phyloP scores from a whole-genome alignment of 345 rosid genomes.

The Bruguiera sexangula region DNA sequence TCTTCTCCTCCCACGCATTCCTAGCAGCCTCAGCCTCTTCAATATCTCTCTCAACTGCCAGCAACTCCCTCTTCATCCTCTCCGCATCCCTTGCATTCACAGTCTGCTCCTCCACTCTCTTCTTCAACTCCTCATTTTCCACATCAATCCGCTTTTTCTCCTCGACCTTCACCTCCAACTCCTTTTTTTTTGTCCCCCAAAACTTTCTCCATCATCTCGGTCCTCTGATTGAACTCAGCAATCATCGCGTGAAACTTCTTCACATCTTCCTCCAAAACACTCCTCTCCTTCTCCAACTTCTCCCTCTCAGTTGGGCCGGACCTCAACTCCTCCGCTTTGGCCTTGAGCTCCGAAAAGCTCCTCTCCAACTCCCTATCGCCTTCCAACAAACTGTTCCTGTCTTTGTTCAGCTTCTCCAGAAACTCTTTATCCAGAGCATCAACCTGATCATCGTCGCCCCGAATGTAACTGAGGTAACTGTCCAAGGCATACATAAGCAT shows the following conservation, averaged over 20 bases:
- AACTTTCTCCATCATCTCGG: conserved; percentile 38
- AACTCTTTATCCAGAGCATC: conserved; percentile 57
- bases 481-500: conserved; percentile 41
- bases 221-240: conserved; percentile 39
- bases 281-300: conserved; percentile 46
- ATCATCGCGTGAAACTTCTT: conserved; percentile 62
- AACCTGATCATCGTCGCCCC: conserved; percentile 58
- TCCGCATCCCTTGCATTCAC: conserved; percentile 72
- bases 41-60: conserved; percentile 77
- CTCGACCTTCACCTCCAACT: conserved; percentile 49
- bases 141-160: conserved; percentile 48
- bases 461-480: conserved; percentile 51
- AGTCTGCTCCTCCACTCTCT: conserved; percentile 63
- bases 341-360: conserved; percentile 37
- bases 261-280: conserved; percentile 64
- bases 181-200: conserved; percentile 62
- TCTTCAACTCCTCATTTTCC: conserved; percentile 77
- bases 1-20: conserved; percentile 71
- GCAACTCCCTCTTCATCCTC: conserved; percentile 94
- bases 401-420: conserved; percentile 52
- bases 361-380: conserved; percentile 35
- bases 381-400: conserved; percentile 41
- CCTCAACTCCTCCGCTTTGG: conserved; percentile 41
- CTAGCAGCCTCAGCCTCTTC: conserved; percentile 58
- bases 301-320: conserved; percentile 61